Percentiles rank a stretch among this genome's conserved stretches.
Evolutionary conservation across 805 yeast genomes (phyloP).

Genomic region (Komagataella phaffii): DNA sequence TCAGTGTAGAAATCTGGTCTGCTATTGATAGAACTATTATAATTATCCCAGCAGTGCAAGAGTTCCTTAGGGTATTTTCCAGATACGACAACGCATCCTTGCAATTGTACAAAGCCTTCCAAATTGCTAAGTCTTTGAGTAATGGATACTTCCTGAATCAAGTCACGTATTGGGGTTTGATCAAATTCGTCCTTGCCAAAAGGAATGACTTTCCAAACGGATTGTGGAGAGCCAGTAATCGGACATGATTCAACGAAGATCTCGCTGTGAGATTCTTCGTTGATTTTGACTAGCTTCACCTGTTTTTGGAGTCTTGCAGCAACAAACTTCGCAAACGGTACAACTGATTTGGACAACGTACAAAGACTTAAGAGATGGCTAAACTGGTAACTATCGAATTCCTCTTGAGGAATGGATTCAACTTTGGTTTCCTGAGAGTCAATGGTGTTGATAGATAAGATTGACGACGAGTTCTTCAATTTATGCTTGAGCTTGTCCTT

Average conservation of each 20-base stretch:
- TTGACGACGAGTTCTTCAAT: slow-evolving; percentile 34
- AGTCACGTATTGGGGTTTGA: slow-evolving; percentile 26
- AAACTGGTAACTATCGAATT: slow-evolving; percentile 19
- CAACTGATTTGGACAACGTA: slow-evolving; percentile 13
- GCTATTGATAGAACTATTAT: slow-evolving; percentile 12
- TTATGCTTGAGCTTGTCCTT: slow-evolving; percentile 40
- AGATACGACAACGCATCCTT: slow-evolving; percentile 29
- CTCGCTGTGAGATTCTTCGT: slow-evolving; percentile 35
- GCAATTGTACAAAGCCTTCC: slow-evolving; percentile 31
- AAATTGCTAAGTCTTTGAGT: slow-evolving; percentile 23
- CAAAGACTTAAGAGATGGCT: slow-evolving; percentile 22
- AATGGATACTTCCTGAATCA: slow-evolving; percentile 32
- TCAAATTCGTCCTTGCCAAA: slow-evolving; percentile 29
- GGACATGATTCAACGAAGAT: slow-evolving; percentile 20
- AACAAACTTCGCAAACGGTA: slow-evolving; percentile 18
- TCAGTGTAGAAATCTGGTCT: slow-evolving; percentile 24
- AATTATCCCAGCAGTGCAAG: slow-evolving; percentile 31
- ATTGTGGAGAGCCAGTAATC: slow-evolving; percentile 11
- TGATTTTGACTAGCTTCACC: slow-evolving; percentile 20
- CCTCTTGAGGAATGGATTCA: slow-evolving; percentile 19
- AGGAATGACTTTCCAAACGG: slow-evolving; percentile 37
- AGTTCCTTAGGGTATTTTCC: slow-evolving; percentile 28
- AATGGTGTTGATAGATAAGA: slow-evolving; percentile 25
- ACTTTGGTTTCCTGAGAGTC: slow-evolving; percentile 9
- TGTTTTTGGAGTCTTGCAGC: slow-evolving; percentile 5